These are phyloP conservation scores for Hyaloperonospora brassicae DNA, from an alignment of 352 stramenopile genomes.

Conservation along the genomic window DNA sequence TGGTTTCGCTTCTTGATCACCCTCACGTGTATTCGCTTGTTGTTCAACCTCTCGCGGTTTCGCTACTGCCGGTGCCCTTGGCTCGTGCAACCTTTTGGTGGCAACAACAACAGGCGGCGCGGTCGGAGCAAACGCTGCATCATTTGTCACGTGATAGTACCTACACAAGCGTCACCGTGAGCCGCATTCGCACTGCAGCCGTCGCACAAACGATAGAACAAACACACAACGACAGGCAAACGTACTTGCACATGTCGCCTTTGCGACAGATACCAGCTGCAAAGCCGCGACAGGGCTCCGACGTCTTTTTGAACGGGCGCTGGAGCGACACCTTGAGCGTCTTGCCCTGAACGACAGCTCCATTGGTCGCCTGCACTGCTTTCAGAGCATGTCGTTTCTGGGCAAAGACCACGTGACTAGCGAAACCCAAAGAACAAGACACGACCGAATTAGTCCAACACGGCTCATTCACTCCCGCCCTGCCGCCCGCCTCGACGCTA, in stretches of 20 bases:
- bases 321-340: conserved; percentile 39
- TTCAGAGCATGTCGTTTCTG: conserved; percentile 25
- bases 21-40: no score
- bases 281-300: conserved; percentile 43
- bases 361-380: conserved; percentile 38
- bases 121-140: conserved; percentile 6
- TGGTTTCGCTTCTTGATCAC: no score
- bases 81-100: background rate
- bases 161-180: conserved; percentile 5
- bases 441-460: no score
- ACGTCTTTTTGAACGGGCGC: conserved; percentile 33
- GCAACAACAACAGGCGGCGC: conserved; percentile 3
- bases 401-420: conserved; percentile 38
- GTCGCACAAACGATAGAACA: no score
- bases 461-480: no score
- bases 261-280: conserved; percentile 49
- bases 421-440: background rate
- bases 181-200: background rate
- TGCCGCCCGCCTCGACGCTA: no score
- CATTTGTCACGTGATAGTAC: conserved; percentile 28
- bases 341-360: conserved; percentile 50
- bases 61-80: no score
- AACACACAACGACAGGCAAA: background rate
- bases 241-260: conserved; percentile 67
- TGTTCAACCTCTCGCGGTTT: no score